Base-by-base conservation (phyloP, 306 rosid species). In the Acacia crassicarpa region DNA sequence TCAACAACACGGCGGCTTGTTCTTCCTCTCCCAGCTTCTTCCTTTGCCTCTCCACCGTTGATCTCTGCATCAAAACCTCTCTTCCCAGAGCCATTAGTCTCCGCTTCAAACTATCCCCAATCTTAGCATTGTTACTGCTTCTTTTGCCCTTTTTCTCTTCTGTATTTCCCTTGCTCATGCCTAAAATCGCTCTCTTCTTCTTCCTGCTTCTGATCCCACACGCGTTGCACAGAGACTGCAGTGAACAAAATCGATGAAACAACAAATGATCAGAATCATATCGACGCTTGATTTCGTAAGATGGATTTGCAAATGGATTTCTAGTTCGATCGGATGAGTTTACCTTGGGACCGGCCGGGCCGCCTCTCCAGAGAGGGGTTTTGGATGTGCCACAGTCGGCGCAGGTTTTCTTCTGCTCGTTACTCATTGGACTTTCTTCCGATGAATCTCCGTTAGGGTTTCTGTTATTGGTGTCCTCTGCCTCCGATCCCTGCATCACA, bases 141-240 rank as follows among this genome's bases (percentile, higher is more conserved):
- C 84, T 86, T 76, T 88, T 94, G 48, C 49, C 79, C 78, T 84
- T 91, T 25, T 74, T 88, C 1, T 91, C 92, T 2, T 89, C 97
- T 1, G 53, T 20, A 78, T 67, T 85, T 15, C 91, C 93, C 70
- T 89, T 91, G 83, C 77, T 92, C 23, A 94, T 70, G 1, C 98
- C 99, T 69, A 96, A 16, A 53, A 91, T 88, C 0, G 98, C 97
- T 65, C 98, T 87, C 67, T 94, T 91, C 89, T 94, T 96, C 92
- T 96, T 96, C 86, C 99, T 73, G 90, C 98, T 96, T 76, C 98
- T 94, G 91, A 96, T 96, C 88, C 98, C 98, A 20, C 99, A 96
- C 0, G 98, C 99, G 86, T 96, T 96, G 68, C 99, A 96, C 0
- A 96, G 87, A 0, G 99, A 96, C 99, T 96, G 92, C 1, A 2